These are phyloP conservation scores for Candida tropicalis DNA, from an alignment of 1,139 yeast species.

Conservation along the genomic window DNA sequence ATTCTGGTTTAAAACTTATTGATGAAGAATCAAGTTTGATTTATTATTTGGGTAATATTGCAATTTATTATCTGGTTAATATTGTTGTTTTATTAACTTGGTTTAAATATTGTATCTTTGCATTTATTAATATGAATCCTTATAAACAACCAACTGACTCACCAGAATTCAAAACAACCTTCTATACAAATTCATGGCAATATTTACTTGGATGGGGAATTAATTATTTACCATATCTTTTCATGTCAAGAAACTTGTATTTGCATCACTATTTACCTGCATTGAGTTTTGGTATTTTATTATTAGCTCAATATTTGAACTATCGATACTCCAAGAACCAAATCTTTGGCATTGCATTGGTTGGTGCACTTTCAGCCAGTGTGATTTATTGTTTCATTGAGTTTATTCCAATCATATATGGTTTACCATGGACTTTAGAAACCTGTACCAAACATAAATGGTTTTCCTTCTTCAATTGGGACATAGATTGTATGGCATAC, in stretches of 20 bases:
- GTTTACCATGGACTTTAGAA: conserved; percentile 32
- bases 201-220: conserved; percentile 36
- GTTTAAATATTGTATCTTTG: conserved; percentile 23
- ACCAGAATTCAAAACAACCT: conserved; percentile 21
- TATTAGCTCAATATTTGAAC: conserved; percentile 34
- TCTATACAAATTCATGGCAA: conserved; percentile 28
- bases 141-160: conserved; percentile 19
- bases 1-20: conserved; percentile 20
- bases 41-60: conserved; percentile 40
- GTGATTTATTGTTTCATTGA: conserved; percentile 22
- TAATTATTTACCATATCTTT: conserved; percentile 40
- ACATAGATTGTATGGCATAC: conserved; percentile 33
- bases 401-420: conserved; percentile 38
- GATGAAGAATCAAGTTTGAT: conserved; percentile 33
- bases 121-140: conserved; percentile 36
- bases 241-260: conserved; percentile 35
- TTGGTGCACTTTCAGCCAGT: conserved; percentile 17
- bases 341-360: conserved; percentile 21
- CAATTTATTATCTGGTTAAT: conserved; percentile 33
- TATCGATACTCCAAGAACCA: conserved; percentile 27
- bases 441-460: conserved; percentile 32
- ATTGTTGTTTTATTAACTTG: conserved; percentile 23
- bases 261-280: conserved; percentile 45
- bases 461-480: conserved; percentile 34
- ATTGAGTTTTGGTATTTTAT: conserved; percentile 36